phyloP scores from a whole-genome alignment of 495 filamentous ascomycete genomes.

The Penicillium odoratum region DNA sequence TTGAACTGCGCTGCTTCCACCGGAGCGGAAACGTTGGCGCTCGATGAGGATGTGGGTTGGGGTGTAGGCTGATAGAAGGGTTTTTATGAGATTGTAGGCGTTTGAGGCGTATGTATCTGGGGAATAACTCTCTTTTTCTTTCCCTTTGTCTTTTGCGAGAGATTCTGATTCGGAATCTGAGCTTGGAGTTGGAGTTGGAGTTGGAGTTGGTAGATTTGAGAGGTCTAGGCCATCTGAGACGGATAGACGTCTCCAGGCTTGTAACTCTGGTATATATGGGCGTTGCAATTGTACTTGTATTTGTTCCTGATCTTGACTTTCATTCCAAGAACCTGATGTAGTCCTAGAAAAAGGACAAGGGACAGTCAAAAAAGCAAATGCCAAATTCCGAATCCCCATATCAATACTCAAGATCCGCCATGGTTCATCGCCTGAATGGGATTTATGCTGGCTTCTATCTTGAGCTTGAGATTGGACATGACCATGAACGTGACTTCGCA shows the following conservation, averaged over 20 bases:
- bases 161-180: slow-evolving; percentile 1
- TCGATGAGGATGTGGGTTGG: slow-evolving; percentile 84
- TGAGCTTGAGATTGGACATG: not conserved
- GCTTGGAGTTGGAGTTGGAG: slow-evolving; percentile 6
- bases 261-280: slow-evolving; percentile 18
- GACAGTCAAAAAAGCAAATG: slow-evolving; percentile 53
- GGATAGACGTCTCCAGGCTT: slow-evolving; percentile 39
- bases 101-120: slow-evolving; percentile 57
- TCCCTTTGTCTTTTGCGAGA: not conserved
- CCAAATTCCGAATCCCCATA: slow-evolving; percentile 84
- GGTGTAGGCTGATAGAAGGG: slow-evolving; percentile 45
- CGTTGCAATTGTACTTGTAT: not conserved
- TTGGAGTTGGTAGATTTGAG: not conserved
- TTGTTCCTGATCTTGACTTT: not conserved
- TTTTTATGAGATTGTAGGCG: slow-evolving; percentile 62
- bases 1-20: slow-evolving; percentile 60
- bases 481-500: slow-evolving; percentile 9
- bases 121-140: not conserved
- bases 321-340: not conserved
- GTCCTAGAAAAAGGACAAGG: slow-evolving; percentile 1
- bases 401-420: slow-evolving; percentile 75
- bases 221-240: slow-evolving; percentile 19
- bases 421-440: not conserved
- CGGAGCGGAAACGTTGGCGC: slow-evolving; percentile 80
- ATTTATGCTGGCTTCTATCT: not conserved